Conservation (phyloP, 345 rosid genomes). For the Cardamine occulta region DNA sequence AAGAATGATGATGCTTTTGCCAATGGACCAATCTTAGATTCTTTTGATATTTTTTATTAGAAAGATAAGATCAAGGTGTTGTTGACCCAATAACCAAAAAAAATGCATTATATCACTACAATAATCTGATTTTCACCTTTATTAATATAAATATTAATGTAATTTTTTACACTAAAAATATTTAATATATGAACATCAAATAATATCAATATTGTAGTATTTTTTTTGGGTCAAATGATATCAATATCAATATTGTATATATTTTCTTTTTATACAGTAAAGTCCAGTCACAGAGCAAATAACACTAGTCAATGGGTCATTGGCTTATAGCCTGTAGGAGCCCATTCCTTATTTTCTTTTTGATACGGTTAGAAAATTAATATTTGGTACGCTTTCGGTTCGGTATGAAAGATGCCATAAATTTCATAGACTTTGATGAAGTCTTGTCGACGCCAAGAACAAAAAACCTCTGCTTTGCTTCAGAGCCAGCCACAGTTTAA, state of each 20-base stretch:
- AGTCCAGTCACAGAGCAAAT: background rate
- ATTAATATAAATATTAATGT: too few relatives aligned
- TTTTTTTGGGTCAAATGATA: background rate
- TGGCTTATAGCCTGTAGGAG: background rate
- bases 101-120: background rate
- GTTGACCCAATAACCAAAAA: background rate
- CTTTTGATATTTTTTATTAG: background rate
- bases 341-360: background rate
- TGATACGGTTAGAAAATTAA: background rate
- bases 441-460: slow-evolving; percentile 45
- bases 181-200: background rate
- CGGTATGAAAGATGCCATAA: slow-evolving; percentile 3
- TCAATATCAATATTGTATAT: background rate
- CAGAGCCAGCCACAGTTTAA: background rate
- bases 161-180: background rate
- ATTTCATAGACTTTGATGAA: slow-evolving; percentile 18
- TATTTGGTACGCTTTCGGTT: slow-evolving; percentile 8
- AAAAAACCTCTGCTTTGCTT: slow-evolving; percentile 6
- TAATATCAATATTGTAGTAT: background rate
- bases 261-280: background rate
- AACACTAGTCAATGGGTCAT: background rate
- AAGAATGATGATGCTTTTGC: background rate
- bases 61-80: background rate
- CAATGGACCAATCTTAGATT: slow-evolving; percentile 10
- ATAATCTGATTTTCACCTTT: too few relatives aligned